Evolutionary conservation across 2,329 filamentous ascomycete genomes (phyloP).

Genomic region (Cladorrhinum sp.): DNA sequence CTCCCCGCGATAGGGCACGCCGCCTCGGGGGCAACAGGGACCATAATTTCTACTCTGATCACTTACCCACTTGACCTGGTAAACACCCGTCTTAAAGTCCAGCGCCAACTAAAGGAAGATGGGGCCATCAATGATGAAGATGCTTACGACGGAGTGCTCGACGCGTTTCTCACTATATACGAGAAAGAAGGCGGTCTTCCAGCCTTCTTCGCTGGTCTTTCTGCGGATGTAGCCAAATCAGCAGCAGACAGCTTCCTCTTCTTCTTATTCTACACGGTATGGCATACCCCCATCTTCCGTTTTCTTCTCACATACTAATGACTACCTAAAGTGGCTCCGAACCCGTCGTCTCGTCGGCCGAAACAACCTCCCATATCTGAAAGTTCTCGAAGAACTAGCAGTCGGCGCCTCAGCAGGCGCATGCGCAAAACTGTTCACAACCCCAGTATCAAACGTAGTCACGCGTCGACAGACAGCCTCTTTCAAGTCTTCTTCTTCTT

Average conservation of each 20-base stretch:
- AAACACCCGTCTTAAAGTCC: slow-evolving; percentile 78
- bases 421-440: slow-evolving; percentile 71
- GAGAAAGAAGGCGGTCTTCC: slow-evolving; percentile 63
- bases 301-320: background rate
- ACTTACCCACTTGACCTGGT: slow-evolving; percentile 82
- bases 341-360: slow-evolving; percentile 38
- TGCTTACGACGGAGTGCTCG: slow-evolving; percentile 63
- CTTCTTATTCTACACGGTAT: slow-evolving; percentile 72
- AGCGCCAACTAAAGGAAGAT: slow-evolving; percentile 53
- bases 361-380: slow-evolving; percentile 42
- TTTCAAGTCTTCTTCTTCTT: background rate
- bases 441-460: slow-evolving; percentile 78
- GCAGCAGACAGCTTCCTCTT: slow-evolving; percentile 78
- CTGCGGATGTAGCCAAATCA: slow-evolving; percentile 63
- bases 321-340: slow-evolving; percentile 36
- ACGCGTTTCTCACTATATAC: slow-evolving; percentile 71
- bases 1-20: slow-evolving; percentile 80
- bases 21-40: slow-evolving; percentile 72
- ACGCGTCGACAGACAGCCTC: slow-evolving; percentile 66
- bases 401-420: slow-evolving; percentile 73
- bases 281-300: slow-evolving; percentile 34
- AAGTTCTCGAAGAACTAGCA: slow-evolving; percentile 67
- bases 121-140: slow-evolving; percentile 24
- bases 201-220: slow-evolving; percentile 68
- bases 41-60: slow-evolving; percentile 72